A percentile compares a stretch with the other conserved stretches of the same genome.
Evolutionary conservation across 2,329 filamentous ascomycete species (phyloP).

Genomic region (Onygenales sp.): DNA sequence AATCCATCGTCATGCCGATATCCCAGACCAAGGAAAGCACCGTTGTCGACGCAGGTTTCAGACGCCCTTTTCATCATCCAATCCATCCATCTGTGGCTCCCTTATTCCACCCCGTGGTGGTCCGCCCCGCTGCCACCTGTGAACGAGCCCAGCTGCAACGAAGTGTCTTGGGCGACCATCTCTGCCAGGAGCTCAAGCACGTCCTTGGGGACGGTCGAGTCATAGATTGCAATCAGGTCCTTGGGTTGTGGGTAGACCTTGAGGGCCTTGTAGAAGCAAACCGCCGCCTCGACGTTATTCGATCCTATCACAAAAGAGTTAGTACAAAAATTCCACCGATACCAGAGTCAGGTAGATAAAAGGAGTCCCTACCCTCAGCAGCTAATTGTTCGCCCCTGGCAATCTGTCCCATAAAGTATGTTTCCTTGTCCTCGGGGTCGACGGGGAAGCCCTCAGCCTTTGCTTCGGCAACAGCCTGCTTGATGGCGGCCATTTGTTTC

Average conservation of each 20-base stretch:
- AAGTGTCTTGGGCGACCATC: conserved; percentile 90
- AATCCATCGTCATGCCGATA: too few species aligned
- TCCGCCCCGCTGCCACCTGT: conserved; percentile 26
- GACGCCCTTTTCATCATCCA: too few species aligned
- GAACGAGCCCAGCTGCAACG: conserved; percentile 51
- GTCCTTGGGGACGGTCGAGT: conserved; percentile 96
- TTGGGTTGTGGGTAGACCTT: conserved; percentile 95
- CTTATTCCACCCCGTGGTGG: conserved; percentile 16
- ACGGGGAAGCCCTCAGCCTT: conserved; percentile 86
- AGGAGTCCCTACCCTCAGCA: conserved; percentile 58
- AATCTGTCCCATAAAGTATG: conserved; percentile 94
- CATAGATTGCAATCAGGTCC: conserved; percentile 92
- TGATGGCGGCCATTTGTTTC: conserved; percentile 55
- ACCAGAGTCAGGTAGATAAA: not conserved
- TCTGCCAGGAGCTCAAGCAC: conserved; percentile 93
- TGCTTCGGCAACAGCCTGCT: conserved; percentile 65
- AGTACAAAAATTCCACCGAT: conserved; percentile 1
- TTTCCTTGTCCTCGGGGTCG: conserved; percentile 86
- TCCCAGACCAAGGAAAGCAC: too few species aligned
- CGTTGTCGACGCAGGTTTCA: too few species aligned
- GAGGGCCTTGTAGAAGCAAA: conserved; percentile 95
- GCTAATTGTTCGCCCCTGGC: conserved; percentile 61
- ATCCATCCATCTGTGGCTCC: not conserved
- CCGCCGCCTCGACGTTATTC: conserved; percentile 63
- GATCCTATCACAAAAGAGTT: conserved; percentile 20